Evolutionary conservation across 1,139 yeast species (phyloP).

Genomic region (Diutina ranongensis): DNA sequence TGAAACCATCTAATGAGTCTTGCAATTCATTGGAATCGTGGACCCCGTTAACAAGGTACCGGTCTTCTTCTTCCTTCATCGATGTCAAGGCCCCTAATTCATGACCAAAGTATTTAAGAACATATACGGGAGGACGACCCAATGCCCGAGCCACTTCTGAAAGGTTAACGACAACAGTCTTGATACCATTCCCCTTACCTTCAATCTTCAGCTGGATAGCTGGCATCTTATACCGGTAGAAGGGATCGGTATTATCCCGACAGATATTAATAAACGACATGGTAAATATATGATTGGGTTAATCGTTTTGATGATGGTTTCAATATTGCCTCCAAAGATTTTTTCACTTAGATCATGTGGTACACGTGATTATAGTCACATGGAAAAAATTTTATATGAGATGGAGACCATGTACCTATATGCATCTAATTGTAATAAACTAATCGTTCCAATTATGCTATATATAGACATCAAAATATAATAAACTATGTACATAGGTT

Average conservation of each 20-base stretch:
- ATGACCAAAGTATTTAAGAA: conserved; percentile 89
- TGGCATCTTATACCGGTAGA: conserved; percentile 99
- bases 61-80: conserved; percentile 66
- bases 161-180: conserved; percentile 84
- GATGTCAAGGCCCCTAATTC: conserved; percentile 96
- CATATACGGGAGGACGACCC: conserved; percentile 84
- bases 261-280: conserved; percentile 91
- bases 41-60: conserved; percentile 89
- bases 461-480: too few species aligned
- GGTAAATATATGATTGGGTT: conserved; percentile 9
- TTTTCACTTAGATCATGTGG: neutral
- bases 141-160: conserved; percentile 92
- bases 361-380: neutral
- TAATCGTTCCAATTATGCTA: too few species aligned
- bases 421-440: too few species aligned
- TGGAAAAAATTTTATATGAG: too few species aligned
- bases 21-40: conserved; percentile 88
- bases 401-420: too few species aligned
- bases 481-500: too few species aligned
- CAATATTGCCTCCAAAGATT: neutral
- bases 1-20: conserved; percentile 90
- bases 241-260: conserved; percentile 96
- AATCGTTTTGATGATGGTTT: neutral
- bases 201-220: conserved; percentile 93
- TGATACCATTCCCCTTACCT: conserved; percentile 99